phyloP scores from a whole-genome alignment of 179 eudicot species.

The Camellia oleifera region DNA sequence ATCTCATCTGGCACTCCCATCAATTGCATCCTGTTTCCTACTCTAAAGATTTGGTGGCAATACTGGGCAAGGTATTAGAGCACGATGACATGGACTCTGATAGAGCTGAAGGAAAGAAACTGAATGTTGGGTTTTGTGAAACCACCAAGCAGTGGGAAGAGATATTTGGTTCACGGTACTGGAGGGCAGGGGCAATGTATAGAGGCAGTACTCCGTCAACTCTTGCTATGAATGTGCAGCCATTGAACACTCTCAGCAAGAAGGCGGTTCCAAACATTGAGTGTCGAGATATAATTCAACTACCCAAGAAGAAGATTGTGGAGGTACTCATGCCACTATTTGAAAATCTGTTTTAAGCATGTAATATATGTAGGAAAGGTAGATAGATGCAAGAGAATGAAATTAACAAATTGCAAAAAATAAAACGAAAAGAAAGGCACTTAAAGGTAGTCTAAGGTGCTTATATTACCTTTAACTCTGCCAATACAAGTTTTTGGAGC shows the following conservation, averaged over 20 bases:
- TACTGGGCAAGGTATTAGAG: slow-evolving; percentile 62
- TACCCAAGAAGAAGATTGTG: too few species aligned
- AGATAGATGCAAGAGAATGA: too few species aligned
- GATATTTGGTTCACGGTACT: slow-evolving; percentile 67
- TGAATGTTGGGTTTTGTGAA: slow-evolving; percentile 65
- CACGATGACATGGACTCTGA: slow-evolving; percentile 81
- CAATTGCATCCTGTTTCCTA: slow-evolving; percentile 64
- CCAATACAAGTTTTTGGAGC: too few species aligned
- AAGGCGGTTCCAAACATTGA: too few species aligned
- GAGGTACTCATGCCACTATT: too few species aligned
- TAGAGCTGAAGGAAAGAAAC: slow-evolving; percentile 68
- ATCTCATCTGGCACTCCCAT: slow-evolving; percentile 88
- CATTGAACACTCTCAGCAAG: neutral
- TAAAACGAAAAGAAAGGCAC: too few species aligned
- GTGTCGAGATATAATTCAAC: too few species aligned
- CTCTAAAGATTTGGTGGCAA: slow-evolving; percentile 41
- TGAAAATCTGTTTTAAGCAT: too few species aligned
- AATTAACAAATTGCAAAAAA: too few species aligned
- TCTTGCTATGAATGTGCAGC: slow-evolving; percentile 34
- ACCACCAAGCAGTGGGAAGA: slow-evolving; percentile 67
- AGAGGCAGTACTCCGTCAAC: slow-evolving; percentile 61
- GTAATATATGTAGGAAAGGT: too few species aligned
- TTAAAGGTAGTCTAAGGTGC: too few species aligned
- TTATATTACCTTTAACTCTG: too few species aligned
- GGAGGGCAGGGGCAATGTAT: slow-evolving; percentile 89